Evolutionary conservation across 345 rosid species (phyloP), one percentile per base, ranked within the genome.

Genomic region (Syzygium aromaticum): DNA sequence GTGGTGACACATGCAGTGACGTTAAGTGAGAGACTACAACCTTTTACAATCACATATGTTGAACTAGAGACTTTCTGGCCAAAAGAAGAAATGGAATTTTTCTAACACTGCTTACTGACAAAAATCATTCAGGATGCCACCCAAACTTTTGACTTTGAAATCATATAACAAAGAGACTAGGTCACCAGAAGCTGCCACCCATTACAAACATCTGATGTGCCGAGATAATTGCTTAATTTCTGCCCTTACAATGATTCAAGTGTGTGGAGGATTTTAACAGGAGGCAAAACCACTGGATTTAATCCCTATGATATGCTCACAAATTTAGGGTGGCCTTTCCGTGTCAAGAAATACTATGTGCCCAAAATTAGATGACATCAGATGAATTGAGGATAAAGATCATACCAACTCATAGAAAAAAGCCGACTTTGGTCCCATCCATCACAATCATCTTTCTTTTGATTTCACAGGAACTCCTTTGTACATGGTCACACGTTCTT

Each of bases 391-490:
- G 33, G 21, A 33, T 46, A 73, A 33, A 33, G 80, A 73, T 73
- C 80, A 73, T 33, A 73, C 49, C 80, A 19, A 30, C 77, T 64
- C 77, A 30, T 7, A 67, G 80, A 33, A 17, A 33, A 73, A 84
- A 33, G 86, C 59, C 61, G 63, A 52, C 43, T n/a, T 17, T 86
- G 15, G 80, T 49, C 51, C 43, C 5, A 82, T 54, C 85, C 52
- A 22, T 52, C 33, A 52, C 82, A 84, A 86, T 93, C 92, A 97
- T 92, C 96, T 89, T 85, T 95, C 94, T 91, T 96, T 96, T 27
- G 98, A 90, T 89, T 94, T 95, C 84, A 95, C 92, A 12, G 97
- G 93, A 88, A 96, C 93, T 54, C 94, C 98, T 93, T 94, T 94
- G 92, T 95, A 98, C 90, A 96, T 93, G 88, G 93, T 87, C 33